A percentile compares a stretch with the other conserved stretches of the same genome.
phyloP scores from a whole-genome alignment of 306 rosid species.

The Sicyos edulis region DNA sequence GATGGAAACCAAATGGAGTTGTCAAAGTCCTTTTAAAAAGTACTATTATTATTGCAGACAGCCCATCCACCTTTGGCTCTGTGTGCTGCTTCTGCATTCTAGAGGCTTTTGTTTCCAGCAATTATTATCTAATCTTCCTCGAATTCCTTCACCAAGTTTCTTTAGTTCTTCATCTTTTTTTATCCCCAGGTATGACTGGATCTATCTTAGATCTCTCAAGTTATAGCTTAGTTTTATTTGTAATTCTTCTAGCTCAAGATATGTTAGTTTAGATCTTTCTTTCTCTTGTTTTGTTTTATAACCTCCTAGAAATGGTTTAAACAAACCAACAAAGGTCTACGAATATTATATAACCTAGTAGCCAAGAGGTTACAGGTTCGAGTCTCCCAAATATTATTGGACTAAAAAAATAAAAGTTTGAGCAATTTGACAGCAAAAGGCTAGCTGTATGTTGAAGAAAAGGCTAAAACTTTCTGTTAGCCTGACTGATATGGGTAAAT shows the following conservation, averaged over 20 bases:
- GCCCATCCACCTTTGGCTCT: conserved; percentile 35
- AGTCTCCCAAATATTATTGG: too few species aligned
- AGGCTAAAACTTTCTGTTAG: neutral
- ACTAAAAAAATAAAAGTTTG: too few species aligned
- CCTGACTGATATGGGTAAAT: neutral
- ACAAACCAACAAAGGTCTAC: too few species aligned
- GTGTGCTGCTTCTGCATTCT: conserved; percentile 31
- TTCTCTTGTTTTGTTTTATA: neutral
- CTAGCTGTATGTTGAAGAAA: neutral
- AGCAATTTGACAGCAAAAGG: neutral
- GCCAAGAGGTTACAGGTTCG: too few species aligned
- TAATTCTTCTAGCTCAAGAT: neutral
- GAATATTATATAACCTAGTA: too few species aligned
- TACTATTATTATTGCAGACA: conserved; percentile 26
- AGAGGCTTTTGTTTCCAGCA: conserved; percentile 4
- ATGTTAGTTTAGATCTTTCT: neutral
- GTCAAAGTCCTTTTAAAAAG: conserved; percentile 42
- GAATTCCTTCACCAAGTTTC: conserved; percentile 31
- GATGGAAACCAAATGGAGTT: conserved; percentile 64
- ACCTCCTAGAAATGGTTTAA: neutral
- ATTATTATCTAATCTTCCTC: conserved; percentile 26
- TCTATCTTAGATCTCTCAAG: neutral
- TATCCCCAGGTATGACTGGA: conserved; percentile 14
- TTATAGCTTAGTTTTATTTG: neutral
- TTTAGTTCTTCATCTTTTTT: conserved; percentile 24